Percentiles rank a stretch among this genome's conserved stretches.
Evolutionary conservation across 345 rosid species (phyloP).

Genomic region (Ceriops decandra): DNA sequence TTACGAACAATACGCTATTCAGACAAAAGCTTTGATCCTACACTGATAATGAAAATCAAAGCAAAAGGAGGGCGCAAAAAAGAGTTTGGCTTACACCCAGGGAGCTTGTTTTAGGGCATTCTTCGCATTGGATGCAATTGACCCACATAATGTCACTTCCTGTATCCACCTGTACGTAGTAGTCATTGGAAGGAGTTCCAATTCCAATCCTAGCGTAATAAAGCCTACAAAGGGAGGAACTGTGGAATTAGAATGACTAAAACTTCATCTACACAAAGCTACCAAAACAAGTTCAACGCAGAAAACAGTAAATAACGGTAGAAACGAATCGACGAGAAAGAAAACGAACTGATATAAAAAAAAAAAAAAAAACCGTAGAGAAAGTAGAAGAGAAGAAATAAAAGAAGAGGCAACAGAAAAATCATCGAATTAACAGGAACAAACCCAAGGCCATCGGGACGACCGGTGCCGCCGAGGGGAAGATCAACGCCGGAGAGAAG

Average conservation of each 20-base stretch:
- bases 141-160: conserved; percentile 99
- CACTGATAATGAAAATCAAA: neutral
- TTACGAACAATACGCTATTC: neutral
- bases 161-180: conserved; percentile 91
- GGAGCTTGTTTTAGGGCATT: conserved; percentile 85
- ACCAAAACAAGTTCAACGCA: no score
- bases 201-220: conserved; percentile 87
- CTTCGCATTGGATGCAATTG: conserved; percentile 74
- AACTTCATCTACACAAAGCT: no score
- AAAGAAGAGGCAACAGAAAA: no score
- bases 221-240: conserved; percentile 41
- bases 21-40: neutral
- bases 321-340: no score
- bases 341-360: neutral
- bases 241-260: no score
- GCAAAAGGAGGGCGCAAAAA: neutral
- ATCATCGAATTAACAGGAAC: neutral
- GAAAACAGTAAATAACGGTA: no score
- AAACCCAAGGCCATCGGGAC: conserved; percentile 70
- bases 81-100: conserved; percentile 63
- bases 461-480: conserved; percentile 71
- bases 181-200: conserved; percentile 88
- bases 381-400: neutral
- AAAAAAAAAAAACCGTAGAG: neutral
- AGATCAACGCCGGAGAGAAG: conserved; percentile 84